phyloP scores from a whole-genome alignment of 768 basidiomycete genomes.

The Phallus indusiatus region DNA sequence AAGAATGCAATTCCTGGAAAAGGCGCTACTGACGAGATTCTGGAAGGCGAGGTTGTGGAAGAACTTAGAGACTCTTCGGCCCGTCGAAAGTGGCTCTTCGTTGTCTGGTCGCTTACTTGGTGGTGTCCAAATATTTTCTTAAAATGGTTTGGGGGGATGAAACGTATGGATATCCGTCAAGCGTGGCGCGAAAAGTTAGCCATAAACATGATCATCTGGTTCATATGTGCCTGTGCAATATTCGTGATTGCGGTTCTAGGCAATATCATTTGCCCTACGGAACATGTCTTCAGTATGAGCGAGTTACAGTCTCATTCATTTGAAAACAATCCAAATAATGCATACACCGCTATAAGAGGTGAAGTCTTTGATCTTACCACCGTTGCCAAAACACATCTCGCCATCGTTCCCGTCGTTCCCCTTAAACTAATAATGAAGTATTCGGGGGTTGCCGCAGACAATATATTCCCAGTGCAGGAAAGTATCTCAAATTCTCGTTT shows the following conservation, averaged over 20 bases:
- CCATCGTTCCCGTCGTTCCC: conserved; percentile 64
- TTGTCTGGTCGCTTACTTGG: conserved; percentile 87
- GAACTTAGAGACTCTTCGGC: conserved; percentile 75
- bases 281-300: conserved; percentile 75
- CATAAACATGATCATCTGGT: conserved; percentile 93
- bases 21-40: conserved; percentile 38
- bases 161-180: conserved; percentile 85
- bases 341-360: conserved; percentile 77
- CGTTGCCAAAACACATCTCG: conserved; percentile 57
- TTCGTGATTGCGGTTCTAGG: conserved; percentile 92
- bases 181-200: conserved; percentile 98
- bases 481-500: conserved; percentile 12
- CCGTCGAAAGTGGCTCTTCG: conserved; percentile 75
- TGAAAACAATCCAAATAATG: conserved; percentile 55
- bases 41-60: conserved; percentile 84
- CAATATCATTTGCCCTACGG: conserved; percentile 83
- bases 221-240: conserved; percentile 76
- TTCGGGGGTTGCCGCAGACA: conserved; percentile 64
- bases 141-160: conserved; percentile 77
- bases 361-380: conserved; percentile 86
- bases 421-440: conserved; percentile 70
- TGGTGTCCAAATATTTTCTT: conserved; percentile 77
- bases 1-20: conserved; percentile 73
- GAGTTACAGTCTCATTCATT: conserved; percentile 73
- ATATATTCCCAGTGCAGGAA: conserved; percentile 92